phyloP scores from a whole-genome alignment of 106 monocot genomes.

The Dendrobium nobile region DNA sequence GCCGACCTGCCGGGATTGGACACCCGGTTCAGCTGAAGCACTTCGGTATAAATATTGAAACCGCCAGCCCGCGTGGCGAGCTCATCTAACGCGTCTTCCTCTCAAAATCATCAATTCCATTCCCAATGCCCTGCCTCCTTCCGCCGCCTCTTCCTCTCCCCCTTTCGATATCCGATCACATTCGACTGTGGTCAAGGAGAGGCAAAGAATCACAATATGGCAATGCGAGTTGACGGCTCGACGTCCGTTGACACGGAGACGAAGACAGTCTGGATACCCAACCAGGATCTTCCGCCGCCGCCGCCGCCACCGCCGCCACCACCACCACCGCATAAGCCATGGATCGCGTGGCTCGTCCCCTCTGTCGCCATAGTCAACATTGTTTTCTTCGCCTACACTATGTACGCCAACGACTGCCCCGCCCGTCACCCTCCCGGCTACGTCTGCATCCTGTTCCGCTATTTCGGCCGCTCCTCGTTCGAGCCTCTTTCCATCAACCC shows the following conservation, averaged over 20 bases:
- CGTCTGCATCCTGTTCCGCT: conserved; percentile 15
- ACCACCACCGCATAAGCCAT: conserved; percentile 6
- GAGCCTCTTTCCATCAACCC: conserved; percentile 72
- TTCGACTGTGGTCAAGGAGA: neutral
- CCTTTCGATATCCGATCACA: neutral
- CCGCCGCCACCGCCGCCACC: neutral
- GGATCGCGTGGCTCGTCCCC: conserved; percentile 64
- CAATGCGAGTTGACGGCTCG: neutral
- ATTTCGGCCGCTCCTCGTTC: conserved; percentile 74
- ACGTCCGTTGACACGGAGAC: neutral
- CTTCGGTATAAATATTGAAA: neutral
- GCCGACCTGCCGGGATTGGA: neutral
- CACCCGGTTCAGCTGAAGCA: neutral
- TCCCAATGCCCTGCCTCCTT: neutral
- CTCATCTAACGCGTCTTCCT: neutral
- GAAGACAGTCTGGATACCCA: neutral
- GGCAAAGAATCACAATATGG: neutral
- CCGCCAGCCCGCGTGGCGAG: neutral
- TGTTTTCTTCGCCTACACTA: conserved; percentile 46
- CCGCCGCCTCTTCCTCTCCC: neutral
- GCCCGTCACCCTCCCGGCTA: conserved; percentile 20
- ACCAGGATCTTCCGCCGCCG: neutral
- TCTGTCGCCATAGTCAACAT: conserved; percentile 36
- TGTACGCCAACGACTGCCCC: conserved; percentile 87
- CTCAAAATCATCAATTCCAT: neutral